Evolutionary conservation across 306 rosid genomes (phyloP), one percentile per base, ranked within the genome.

Genomic region (Vicia faba): DNA sequence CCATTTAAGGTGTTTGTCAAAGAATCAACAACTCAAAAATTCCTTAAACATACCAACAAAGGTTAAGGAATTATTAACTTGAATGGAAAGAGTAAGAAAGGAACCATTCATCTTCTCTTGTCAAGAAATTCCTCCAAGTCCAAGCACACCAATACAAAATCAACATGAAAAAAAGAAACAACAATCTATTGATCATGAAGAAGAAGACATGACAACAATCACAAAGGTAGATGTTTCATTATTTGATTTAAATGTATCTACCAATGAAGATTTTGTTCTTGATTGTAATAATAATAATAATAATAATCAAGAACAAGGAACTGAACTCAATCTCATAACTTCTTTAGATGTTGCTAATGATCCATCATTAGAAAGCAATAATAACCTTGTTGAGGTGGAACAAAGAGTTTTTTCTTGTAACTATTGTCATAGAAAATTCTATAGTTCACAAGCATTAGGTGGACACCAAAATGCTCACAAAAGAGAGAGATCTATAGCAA

Each of bases 401-500:
- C 91, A 79, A 12, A 56, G 95, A 66, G 88, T 87, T 0, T 92
- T 92, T 69, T 81, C 98, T 36, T 89, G 96, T 78, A 92, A 87
- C 79, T 92, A 85, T 28, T 92, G 98, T n/a, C 84, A 84, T 49
- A 87, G 96, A 70, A 89, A 92, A 49, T 89, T 92, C 80, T 87
- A 85, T 74, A 89, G 98, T 11, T 92, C 96, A 59, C 98, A 92
- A 63, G 98, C 98, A 1, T 82, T 92, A 8, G 95, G 98, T 1
- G 98, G 98, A 0, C 98, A 92, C 81, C 98, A 92, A 71, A 92
- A 92, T 83, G 98, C 96, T 7, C 98, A 92, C 64, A 92, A 87
- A 71, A 86, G 92, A 53, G 98, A 92, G 70, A 85, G 98, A 29
- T 85, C 86, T 43, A 76, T 85, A 11, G 95, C 95, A 0, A 92